Percentiles rank a stretch among this genome's conserved stretches.
Evolutionary conservation across 768 basidiomycete genomes (phyloP).

Genomic region (Coprinellus aureogranulatus): DNA sequence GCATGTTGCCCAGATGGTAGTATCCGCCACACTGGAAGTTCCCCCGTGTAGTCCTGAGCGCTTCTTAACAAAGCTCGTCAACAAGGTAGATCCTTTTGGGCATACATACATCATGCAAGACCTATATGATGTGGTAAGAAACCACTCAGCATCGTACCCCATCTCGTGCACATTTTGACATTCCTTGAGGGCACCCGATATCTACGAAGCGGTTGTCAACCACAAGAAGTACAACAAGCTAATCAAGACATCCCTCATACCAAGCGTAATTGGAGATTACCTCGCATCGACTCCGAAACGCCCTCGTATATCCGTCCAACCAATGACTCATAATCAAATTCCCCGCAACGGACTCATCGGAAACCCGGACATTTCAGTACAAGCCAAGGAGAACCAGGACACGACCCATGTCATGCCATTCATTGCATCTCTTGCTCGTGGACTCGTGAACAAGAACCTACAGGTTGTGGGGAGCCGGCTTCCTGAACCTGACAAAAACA

Average conservation of each 20-base stretch:
- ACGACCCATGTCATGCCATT: constrained; percentile 63
- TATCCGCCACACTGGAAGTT: constrained; percentile 31
- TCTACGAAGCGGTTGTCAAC: too few relatives aligned
- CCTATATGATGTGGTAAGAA: constrained; percentile 30
- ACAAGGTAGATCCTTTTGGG: constrained; percentile 35
- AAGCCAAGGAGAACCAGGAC: constrained; percentile 52
- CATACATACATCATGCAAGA: constrained; percentile 31
- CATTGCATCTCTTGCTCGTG: constrained; percentile 49
- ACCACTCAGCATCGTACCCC: neutral
- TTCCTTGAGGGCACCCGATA: neutral
- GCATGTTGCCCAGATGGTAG: constrained; percentile 48
- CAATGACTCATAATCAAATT: neutral
- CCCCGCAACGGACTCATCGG: constrained; percentile 24
- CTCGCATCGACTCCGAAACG: neutral
- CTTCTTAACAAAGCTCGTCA: constrained; percentile 35
- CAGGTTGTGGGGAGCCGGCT: constrained; percentile 51
- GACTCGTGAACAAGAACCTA: constrained; percentile 54
- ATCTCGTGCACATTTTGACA: constrained; percentile 4
- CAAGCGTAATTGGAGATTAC: neutral
- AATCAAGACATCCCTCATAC: neutral
- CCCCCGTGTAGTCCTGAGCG: constrained; percentile 26
- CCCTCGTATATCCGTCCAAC: neutral
- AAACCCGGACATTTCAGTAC: constrained; percentile 55
- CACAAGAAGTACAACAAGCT: neutral
- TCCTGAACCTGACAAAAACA: constrained; percentile 20